Evolutionary conservation across 2,329 filamentous ascomycete genomes (phyloP), one percentile per base, ranked within the genome.

Genomic region (Hypoxylon sp.): DNA sequence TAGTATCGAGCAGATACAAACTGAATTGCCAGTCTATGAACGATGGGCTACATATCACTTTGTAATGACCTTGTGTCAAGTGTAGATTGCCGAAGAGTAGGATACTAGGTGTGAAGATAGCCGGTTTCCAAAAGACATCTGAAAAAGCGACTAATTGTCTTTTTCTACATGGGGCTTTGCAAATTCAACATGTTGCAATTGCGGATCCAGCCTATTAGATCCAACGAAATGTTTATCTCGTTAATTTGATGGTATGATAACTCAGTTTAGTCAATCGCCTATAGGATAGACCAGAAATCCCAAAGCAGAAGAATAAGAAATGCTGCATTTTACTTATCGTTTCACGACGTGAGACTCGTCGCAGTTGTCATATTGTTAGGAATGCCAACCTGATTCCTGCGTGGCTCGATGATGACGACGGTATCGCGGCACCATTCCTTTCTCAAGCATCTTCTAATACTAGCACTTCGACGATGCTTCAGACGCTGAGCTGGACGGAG

Each of bases 361-460:
- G 41, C 45, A 57, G 41, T 2, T 56, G 32, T 55, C 51, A 45
- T 38, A 34, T 46, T 19, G 6, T 17, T 10, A 34, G 13, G 36
- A 48, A 62, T 7, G 73, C 56, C 0, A 72, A 78, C 60, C 71
- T 82, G 1, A 57, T 74, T n/a, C 62, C 71, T 1, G 74, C 75
- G 9, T 64, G 48, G 17, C 61, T 76, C 11, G 73, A 67, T 43
- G 70, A 73, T 11, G 63, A 71, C 25, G 34, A 59, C 9, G 30
- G 41, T 13, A 62, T 72, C 32, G 68, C 71, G 1, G 52, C 55
- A 45, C 65, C 71, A 36, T 73, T 75, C 19, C 17, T 73, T 30
- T 25, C 30, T 21, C 52, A 17, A 30, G 41, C 7, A 13, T n/a
- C 61, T 21, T 14, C 34, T 23, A 11, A 5, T 6, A 52, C n/a